Base-by-base conservation (phyloP, 2,329 filamentous ascomycete species). In the Monilinia fructicola region DNA sequence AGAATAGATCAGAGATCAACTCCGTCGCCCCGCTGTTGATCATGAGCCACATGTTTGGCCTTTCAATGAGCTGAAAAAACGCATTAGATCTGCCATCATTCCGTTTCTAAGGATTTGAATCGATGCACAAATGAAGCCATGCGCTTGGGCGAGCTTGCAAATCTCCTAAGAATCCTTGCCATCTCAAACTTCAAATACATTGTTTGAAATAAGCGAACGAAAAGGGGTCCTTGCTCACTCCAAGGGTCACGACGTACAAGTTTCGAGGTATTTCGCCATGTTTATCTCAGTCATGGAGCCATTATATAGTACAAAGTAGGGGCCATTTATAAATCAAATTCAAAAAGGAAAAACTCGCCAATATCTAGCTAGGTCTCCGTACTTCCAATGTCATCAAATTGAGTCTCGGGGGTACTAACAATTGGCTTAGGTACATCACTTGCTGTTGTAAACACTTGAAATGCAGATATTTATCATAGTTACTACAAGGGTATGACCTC, bases 31-130 rank as follows among this genome's bases (percentile, higher is more conserved):
- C 44, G 55, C 40, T 58, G 16, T 23, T 46, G 40, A 1, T 12
- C n/a, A 46, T 31, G 16, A 58, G 5, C 31, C 31, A 35, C 31
- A 9, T 12, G 16, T 12, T 10, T 44, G 1, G 42, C 11, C 18
- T 58, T 31, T 58, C 10, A 46, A 58, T 14, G 55, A 58, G 40
- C 55, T 44, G 23, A 58, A 40, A 40, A 58, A 28, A 14, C 26
- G 18, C 40, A 46, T 44, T 46, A 31, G 3, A 46, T n/a, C 2
- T 58, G 11, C 38, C 40, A 7, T 9, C 16, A 46, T 46, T 31
- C 26, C 18, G 28, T n/a, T 58, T 46, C 2, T 44, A 46, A 14
- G 9, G 16, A 1, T 1, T 1, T 12, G 6, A 4, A 2, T 7
- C 31, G 10, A 31, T 5, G 10, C 1, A 0, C 18, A 21, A 21